Percentiles rank a stretch among this genome's conserved stretches.
Conservation (phyloP, 179 eudicot genomes). For the Amaranthus tricolor region DNA sequence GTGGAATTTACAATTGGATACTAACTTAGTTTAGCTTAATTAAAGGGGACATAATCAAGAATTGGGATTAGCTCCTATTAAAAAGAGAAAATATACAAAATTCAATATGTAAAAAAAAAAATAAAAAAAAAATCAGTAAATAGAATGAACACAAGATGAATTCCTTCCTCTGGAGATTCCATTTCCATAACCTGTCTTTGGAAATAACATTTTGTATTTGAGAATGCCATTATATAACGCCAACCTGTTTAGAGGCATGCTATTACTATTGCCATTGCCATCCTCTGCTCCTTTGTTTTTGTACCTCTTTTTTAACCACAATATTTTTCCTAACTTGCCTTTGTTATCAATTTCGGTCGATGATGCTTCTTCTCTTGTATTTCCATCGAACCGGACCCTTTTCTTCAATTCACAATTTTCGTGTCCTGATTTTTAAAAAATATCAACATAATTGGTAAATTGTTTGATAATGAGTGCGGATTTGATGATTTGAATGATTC, state of each 20-base stretch:
- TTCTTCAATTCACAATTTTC: slow-evolving; percentile 35
- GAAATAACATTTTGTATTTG: slow-evolving; percentile 23
- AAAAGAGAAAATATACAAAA: not conserved
- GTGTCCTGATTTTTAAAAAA: slow-evolving; percentile 14
- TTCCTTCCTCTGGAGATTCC: slow-evolving; percentile 23
- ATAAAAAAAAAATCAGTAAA: not conserved
- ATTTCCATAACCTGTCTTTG: slow-evolving; percentile 28
- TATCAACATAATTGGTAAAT: not conserved
- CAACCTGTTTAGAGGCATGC: slow-evolving; percentile 58
- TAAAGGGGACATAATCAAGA: no score
- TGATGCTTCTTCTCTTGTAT: slow-evolving; percentile 14
- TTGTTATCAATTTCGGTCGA: slow-evolving; percentile 2
- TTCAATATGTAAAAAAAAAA: not conserved
- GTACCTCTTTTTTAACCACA: slow-evolving; percentile 20
- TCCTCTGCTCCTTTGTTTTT: slow-evolving; percentile 34
- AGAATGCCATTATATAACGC: slow-evolving; percentile 55
- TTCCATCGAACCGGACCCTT: slow-evolving; percentile 34
- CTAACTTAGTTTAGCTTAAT: no score
- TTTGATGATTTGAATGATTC: no score
- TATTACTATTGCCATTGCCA: no score
- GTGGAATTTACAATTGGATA: no score
- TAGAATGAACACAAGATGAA: slow-evolving; percentile 10
- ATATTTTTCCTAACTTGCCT: slow-evolving; percentile 7
- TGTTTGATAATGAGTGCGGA: not conserved
- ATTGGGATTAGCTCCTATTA: no score